phyloP scores from a whole-genome alignment of 441 rosid genomes.

The Adansonia rubrostipa region DNA sequence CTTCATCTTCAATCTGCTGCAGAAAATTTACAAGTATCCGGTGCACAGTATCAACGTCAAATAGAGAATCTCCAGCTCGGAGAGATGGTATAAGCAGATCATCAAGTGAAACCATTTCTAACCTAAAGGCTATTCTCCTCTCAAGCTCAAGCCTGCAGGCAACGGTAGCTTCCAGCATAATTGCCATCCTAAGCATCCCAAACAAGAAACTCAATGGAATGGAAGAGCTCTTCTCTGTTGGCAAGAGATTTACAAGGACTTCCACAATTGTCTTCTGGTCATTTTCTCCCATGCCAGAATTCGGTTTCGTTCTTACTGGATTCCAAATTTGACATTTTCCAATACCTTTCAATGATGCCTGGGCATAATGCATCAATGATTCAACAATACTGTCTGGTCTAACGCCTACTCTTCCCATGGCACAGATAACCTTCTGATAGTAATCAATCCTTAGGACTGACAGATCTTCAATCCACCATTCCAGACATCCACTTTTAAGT shows the following conservation, averaged over 20 bases:
- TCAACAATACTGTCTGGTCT: conserved; percentile 56
- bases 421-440: conserved; percentile 58
- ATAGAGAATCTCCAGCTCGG: conserved; percentile 63
- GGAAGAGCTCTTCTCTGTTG: conserved; percentile 49
- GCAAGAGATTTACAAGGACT: conserved; percentile 66
- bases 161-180: conserved; percentile 50
- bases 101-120: conserved; percentile 70
- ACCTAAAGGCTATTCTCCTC: conserved; percentile 56
- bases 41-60: conserved; percentile 78
- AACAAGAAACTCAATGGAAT: conserved; percentile 68
- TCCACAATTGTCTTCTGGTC: conserved; percentile 66
- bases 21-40: conserved; percentile 66
- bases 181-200: conserved; percentile 74
- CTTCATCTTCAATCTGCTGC: conserved; percentile 69
- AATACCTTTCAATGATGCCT: conserved; percentile 59
- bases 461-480: conserved; percentile 86
- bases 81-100: conserved; percentile 86
- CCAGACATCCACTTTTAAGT: conserved; percentile 57
- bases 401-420: conserved; percentile 64
- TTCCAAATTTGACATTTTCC: conserved; percentile 58
- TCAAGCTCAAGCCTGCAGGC: conserved; percentile 77
- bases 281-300: conserved; percentile 33
- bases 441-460: conserved; percentile 60
- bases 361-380: conserved; percentile 82
- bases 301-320: conserved; percentile 44